These are phyloP conservation scores for Puccinia triticina DNA, from an alignment of 1,284 basidiomycete species.

Conservation along the genomic window DNA sequence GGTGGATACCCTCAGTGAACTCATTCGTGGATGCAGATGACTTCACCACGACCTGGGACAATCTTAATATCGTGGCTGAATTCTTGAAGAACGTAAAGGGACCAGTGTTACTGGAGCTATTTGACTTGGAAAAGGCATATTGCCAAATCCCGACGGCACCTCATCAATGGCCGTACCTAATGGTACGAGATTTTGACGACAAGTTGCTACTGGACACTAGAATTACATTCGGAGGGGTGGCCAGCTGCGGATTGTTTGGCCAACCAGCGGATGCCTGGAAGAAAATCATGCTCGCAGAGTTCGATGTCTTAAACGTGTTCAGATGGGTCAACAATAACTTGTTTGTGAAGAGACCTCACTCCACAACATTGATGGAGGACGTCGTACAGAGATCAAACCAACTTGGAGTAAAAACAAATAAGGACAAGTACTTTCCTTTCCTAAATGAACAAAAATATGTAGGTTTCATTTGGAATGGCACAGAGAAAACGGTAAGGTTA, in stretches of 20 bases:
- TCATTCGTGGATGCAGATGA: neutral
- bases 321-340: too few relatives aligned
- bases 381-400: neutral
- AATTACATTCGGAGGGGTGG: neutral
- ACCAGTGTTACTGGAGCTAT: neutral
- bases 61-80: neutral
- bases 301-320: neutral
- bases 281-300: neutral
- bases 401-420: slow-evolving; percentile 4
- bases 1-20: neutral
- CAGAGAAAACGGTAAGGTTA: neutral
- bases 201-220: too few relatives aligned
- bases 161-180: too few relatives aligned
- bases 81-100: neutral
- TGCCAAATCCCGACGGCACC: too few relatives aligned
- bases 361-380: neutral
- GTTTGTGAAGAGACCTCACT: neutral
- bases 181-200: too few relatives aligned
- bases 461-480: slow-evolving; percentile 21
- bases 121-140: slow-evolving; percentile 20
- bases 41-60: too few relatives aligned
- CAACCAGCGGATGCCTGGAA: slow-evolving; percentile 19
- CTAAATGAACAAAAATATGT: slow-evolving; percentile 12
- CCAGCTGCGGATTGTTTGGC: slow-evolving; percentile 18
- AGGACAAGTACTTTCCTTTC: neutral